A percentile compares a stretch with the other conserved stretches of the same genome.
Evolutionary conservation across 1,139 yeast species (phyloP).

Genomic region (Geotrichum aggregatum): DNA sequence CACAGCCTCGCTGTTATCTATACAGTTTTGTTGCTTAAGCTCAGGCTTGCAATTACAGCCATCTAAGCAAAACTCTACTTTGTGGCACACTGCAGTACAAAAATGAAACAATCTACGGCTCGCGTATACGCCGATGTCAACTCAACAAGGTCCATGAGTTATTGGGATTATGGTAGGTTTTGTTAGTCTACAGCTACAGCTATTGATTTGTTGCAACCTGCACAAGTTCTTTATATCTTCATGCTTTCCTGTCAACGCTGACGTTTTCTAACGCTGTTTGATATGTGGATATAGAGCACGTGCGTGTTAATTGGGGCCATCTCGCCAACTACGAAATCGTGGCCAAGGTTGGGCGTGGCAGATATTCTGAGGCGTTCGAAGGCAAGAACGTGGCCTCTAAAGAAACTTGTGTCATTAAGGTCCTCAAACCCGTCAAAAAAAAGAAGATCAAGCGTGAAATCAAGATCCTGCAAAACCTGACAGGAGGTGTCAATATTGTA

Average conservation of each 20-base stretch:
- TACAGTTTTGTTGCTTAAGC: too few relatives aligned
- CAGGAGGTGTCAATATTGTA: conserved; percentile 51
- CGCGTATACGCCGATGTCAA: conserved; percentile 86
- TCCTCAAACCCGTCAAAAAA: conserved; percentile 86
- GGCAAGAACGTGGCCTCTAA: conserved; percentile 55
- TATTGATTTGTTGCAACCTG: too few relatives aligned
- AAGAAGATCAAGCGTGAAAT: conserved; percentile 96
- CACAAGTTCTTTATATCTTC: too few relatives aligned
- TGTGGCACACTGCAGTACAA: too few relatives aligned
- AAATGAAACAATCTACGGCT: conserved; percentile 57
- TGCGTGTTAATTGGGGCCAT: conserved; percentile 54
- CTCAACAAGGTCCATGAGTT: conserved; percentile 69
- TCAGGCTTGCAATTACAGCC: neutral
- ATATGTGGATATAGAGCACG: conserved; percentile 45
- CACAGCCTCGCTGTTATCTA: too few relatives aligned
- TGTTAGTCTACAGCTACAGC: too few relatives aligned
- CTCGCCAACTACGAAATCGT: conserved; percentile 83
- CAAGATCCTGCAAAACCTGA: conserved; percentile 78
- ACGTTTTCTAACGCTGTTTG: too few relatives aligned
- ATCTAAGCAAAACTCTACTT: too few relatives aligned
- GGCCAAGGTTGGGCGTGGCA: conserved; percentile 91
- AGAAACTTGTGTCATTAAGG: conserved; percentile 70
- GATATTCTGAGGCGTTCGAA: conserved; percentile 92
- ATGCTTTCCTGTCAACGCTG: too few relatives aligned
- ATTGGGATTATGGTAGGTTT: conserved; percentile 71